phyloP scores from a whole-genome alignment of 192 early-diverging fungal species.

The Gigaspora rosea region DNA sequence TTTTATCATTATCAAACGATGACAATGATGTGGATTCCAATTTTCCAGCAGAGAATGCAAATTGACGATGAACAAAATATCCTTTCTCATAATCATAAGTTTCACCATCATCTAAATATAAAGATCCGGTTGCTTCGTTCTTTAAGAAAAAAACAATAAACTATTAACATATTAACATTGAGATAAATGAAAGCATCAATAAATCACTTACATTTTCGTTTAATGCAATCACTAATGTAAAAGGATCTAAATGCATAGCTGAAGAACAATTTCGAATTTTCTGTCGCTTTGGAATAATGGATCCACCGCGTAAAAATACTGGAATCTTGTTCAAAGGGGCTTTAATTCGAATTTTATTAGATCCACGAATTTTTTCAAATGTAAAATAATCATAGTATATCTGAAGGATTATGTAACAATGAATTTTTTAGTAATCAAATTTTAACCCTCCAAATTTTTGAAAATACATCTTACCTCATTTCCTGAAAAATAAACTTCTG shows the following conservation, averaged over 20 bases:
- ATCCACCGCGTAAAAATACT: constrained; percentile 84
- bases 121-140: constrained; percentile 67
- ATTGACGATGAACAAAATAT: constrained; percentile 61
- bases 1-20: constrained; percentile 8
- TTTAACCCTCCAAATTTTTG: too few species aligned
- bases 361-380: constrained; percentile 35
- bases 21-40: constrained; percentile 32
- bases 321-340: constrained; percentile 79
- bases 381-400: constrained; percentile 74
- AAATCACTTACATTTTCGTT: constrained; percentile 52
- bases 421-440: too few species aligned
- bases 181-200: constrained; percentile 30
- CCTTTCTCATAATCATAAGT: constrained; percentile 70
- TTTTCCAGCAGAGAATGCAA: constrained; percentile 50
- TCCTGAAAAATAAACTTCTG: constrained; percentile 74
- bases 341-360: constrained; percentile 48
- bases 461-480: constrained; percentile 36
- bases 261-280: constrained; percentile 79
- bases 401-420: background rate
- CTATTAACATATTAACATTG: background rate
- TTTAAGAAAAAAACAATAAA: background rate
- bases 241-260: constrained; percentile 84
- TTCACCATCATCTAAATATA: constrained; percentile 95
- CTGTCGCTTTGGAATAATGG: constrained; percentile 83
- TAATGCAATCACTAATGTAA: constrained; percentile 85